Conservation (phyloP, 768 basidiomycete species). For the Leccinum arenicola region DNA sequence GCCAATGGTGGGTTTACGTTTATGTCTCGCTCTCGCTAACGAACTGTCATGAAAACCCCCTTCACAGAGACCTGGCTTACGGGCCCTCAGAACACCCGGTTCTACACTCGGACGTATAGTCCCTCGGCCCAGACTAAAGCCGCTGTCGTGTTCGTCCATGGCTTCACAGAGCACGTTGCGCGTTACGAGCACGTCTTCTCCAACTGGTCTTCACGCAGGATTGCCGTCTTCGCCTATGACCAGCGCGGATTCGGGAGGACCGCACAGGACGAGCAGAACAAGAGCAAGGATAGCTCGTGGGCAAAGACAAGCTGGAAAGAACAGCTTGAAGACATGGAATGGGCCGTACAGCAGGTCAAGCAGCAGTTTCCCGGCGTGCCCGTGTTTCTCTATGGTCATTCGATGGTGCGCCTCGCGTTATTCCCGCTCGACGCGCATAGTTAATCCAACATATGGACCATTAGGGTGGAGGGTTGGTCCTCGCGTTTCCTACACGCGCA, state of each 20-base stretch:
- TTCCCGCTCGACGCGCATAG: background rate
- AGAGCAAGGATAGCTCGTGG: slow-evolving; percentile 54
- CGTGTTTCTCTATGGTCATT: slow-evolving; percentile 74
- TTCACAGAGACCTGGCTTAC: slow-evolving; percentile 54
- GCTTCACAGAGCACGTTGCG: slow-evolving; percentile 72
- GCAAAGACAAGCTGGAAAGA: slow-evolving; percentile 60
- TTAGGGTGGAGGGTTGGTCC: slow-evolving; percentile 68
- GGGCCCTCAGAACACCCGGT: slow-evolving; percentile 55
- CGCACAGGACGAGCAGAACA: slow-evolving; percentile 54
- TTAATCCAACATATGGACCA: slow-evolving; percentile 3
- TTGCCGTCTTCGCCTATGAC: slow-evolving; percentile 73
- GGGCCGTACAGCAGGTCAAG: slow-evolving; percentile 56
- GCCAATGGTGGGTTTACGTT: too few species aligned
- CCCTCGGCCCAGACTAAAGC: slow-evolving; percentile 46
- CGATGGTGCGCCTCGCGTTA: slow-evolving; percentile 53
- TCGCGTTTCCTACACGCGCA: slow-evolving; percentile 55
- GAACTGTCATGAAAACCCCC: slow-evolving; percentile 14
- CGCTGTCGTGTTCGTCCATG: slow-evolving; percentile 68
- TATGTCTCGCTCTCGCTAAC: background rate
- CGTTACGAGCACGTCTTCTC: slow-evolving; percentile 71
- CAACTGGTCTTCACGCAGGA: slow-evolving; percentile 45
- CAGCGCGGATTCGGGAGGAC: slow-evolving; percentile 81
- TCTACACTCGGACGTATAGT: slow-evolving; percentile 69
- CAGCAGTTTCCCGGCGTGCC: slow-evolving; percentile 43
- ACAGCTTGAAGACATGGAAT: slow-evolving; percentile 67